phyloP scores from a whole-genome alignment of 2,329 filamentous ascomycete genomes.

The Stemphylium beticola region DNA sequence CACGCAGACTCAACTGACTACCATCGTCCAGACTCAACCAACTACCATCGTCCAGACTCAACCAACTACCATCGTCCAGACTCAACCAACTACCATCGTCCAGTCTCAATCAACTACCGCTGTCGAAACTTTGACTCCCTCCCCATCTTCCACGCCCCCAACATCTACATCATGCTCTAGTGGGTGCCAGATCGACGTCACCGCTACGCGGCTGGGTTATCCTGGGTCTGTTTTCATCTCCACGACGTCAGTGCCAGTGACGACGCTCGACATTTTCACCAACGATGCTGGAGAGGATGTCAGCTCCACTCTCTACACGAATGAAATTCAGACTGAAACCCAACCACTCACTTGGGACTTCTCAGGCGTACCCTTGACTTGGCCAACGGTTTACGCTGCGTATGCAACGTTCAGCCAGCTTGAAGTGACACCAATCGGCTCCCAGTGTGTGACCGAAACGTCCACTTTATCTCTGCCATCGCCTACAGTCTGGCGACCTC shows the following conservation, averaged over 20 bases:
- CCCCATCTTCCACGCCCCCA: conserved; percentile 16
- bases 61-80: conserved; percentile 18
- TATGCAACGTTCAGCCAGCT: conserved; percentile 41
- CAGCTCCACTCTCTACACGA: conserved; percentile 22
- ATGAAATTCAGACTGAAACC: conserved; percentile 16
- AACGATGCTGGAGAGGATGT: conserved; percentile 18
- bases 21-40: conserved; percentile 10
- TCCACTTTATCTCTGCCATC: conserved; percentile 28
- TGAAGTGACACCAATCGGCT: conserved; percentile 26
- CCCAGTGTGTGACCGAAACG: conserved; percentile 28
- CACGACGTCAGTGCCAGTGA: conserved; percentile 22
- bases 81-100: background rate
- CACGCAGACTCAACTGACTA: conserved; percentile 30
- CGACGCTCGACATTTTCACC: conserved; percentile 33
- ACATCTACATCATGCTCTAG: conserved; percentile 32
- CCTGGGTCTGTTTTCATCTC: conserved; percentile 32
- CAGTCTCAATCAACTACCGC: conserved; percentile 10
- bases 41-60: background rate
- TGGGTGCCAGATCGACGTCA: conserved; percentile 42
- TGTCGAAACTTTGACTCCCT: conserved; percentile 20
- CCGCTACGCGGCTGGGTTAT: conserved; percentile 36
- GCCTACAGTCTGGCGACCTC: conserved; percentile 33
- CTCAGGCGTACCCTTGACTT: conserved; percentile 35
- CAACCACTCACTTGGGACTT: conserved; percentile 38
- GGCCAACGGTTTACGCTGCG: conserved; percentile 39